A percentile compares a stretch with the other conserved stretches of the same genome.
Evolutionary conservation across 345 rosid genomes (phyloP).

Genomic region (Salix arbutifolia): DNA sequence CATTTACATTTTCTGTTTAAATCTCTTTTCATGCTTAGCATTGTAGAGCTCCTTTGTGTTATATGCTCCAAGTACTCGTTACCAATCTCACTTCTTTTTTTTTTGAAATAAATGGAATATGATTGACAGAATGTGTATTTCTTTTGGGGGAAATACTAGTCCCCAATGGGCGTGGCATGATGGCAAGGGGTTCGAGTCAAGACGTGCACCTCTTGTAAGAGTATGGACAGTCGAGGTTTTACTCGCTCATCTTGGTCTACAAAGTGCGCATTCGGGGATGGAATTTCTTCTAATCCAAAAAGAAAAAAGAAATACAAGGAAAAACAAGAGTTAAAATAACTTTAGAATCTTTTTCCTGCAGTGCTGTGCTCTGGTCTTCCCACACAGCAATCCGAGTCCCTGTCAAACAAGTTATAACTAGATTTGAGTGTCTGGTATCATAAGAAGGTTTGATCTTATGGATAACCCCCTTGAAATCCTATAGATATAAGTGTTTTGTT

Average conservation of each 20-base stretch:
- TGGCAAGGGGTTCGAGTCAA: no score
- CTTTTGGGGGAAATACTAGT: background rate
- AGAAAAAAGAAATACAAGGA: background rate
- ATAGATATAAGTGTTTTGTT: background rate
- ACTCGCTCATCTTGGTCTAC: no score
- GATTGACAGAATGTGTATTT: background rate
- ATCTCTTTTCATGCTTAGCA: background rate
- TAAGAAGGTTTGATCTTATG: background rate
- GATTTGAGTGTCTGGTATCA: background rate
- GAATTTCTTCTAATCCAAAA: no score
- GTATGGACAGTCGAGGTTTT: accelerated
- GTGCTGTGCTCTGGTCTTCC: background rate
- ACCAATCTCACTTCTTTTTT: background rate
- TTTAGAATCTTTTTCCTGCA: background rate
- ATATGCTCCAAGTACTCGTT: no score
- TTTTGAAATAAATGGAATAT: no score
- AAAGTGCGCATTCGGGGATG: no score
- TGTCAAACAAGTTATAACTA: background rate
- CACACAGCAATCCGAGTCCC: background rate
- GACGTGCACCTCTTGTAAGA: no score
- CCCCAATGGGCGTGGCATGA: no score
- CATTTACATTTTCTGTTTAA: background rate
- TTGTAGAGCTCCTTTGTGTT: background rate
- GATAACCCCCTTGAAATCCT: background rate
- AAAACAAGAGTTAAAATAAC: background rate